Evolutionary conservation across 1,284 basidiomycete genomes (phyloP).

Genomic region (Ceratobasidium sp.): DNA sequence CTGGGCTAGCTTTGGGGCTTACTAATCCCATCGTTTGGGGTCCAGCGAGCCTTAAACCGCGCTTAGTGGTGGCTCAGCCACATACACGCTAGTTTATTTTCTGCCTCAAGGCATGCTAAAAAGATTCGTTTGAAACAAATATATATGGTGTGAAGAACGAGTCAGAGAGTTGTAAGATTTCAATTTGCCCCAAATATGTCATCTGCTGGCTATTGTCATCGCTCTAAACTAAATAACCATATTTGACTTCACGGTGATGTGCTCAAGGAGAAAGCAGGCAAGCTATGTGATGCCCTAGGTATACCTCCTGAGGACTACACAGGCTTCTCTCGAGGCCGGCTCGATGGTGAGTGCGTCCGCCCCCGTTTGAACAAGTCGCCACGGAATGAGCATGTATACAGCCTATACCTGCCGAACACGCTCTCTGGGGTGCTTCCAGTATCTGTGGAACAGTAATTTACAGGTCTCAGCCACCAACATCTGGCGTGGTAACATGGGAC

Average conservation of each 20-base stretch:
- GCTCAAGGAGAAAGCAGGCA: neutral
- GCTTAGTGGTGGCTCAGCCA: slow-evolving; percentile 1
- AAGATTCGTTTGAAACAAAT: slow-evolving; percentile 9
- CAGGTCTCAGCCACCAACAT: slow-evolving; percentile 51
- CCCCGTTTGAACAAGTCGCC: neutral
- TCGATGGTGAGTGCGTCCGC: neutral
- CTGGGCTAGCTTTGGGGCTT: neutral
- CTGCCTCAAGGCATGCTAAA: slow-evolving; percentile 35
- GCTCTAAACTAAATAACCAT: slow-evolving; percentile 48
- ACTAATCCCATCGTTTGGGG: neutral
- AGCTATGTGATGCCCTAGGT: neutral
- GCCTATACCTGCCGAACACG: slow-evolving; percentile 40
- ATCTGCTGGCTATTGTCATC: neutral
- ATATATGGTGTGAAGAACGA: neutral
- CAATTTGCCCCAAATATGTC: neutral
- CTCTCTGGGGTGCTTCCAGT: slow-evolving; percentile 54
- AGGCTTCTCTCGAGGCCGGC: slow-evolving; percentile 11
- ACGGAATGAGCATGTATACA: slow-evolving; percentile 10
- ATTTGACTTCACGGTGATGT: neutral
- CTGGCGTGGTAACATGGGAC: slow-evolving; percentile 49
- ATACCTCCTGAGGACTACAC: neutral
- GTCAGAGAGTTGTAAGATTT: neutral
- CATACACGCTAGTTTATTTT: neutral
- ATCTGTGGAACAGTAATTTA: slow-evolving; percentile 57
- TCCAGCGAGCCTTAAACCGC: too few species aligned